Percentiles rank a stretch among this genome's conserved stretches.
phyloP scores from a whole-genome alignment of 106 monocot species.

The Posidonia australis region DNA sequence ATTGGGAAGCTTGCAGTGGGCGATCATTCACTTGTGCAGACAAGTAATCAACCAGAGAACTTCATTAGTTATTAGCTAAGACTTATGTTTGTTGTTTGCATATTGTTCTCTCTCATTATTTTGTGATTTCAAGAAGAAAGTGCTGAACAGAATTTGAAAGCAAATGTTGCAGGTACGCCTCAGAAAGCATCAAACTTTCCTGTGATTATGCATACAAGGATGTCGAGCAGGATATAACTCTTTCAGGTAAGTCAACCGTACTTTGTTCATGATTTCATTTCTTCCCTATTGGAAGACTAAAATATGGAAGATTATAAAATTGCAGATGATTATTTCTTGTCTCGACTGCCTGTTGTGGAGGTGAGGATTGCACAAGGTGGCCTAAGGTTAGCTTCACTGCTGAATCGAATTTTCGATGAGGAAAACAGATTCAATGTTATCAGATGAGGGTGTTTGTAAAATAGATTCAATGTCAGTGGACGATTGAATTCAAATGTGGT shows the following conservation, averaged over 20 bases:
- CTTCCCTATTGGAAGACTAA: background rate
- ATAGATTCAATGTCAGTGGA: no score
- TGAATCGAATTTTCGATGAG: slow-evolving; percentile 46
- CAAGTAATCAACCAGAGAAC: slow-evolving; percentile 43
- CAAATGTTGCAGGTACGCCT: slow-evolving; percentile 54
- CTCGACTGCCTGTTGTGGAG: slow-evolving; percentile 60
- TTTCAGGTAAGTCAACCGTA: slow-evolving; percentile 40
- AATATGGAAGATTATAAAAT: background rate
- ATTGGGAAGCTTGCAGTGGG: slow-evolving; percentile 49
- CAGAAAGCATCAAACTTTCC: slow-evolving; percentile 55
- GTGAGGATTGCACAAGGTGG: slow-evolving; percentile 77
- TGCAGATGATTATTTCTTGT: slow-evolving; percentile 79
- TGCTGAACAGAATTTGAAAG: background rate
- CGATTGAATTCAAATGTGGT: no score
- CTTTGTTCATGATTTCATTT: background rate
- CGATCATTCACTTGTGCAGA: slow-evolving; percentile 49
- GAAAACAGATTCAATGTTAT: background rate
- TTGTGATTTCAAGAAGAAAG: background rate
- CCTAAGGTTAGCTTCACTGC: slow-evolving; percentile 51
- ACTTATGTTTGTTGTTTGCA: background rate
- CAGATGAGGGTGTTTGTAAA: no score
- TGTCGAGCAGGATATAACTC: slow-evolving; percentile 55
- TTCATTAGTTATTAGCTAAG: background rate
- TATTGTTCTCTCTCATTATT: background rate
- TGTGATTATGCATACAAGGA: slow-evolving; percentile 93